Conservation (phyloP, 129 eudicot species). For the Flaveria sonorensis region DNA sequence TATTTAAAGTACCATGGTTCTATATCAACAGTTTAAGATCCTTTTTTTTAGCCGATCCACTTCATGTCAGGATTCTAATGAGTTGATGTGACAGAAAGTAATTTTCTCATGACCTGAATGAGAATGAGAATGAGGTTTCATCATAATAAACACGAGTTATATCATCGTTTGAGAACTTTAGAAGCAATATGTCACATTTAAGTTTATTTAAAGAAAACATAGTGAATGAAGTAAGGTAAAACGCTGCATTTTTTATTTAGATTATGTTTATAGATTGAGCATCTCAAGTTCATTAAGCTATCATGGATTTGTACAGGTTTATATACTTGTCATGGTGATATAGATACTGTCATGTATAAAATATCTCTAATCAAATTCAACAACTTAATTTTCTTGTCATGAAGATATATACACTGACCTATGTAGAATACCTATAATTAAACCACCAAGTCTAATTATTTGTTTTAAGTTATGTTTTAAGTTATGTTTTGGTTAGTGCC, state of each 20-base stretch:
- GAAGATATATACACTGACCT: background rate
- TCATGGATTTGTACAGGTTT: background rate
- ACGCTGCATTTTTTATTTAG: background rate
- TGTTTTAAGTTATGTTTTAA: no score
- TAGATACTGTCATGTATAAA: background rate
- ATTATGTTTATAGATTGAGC: background rate
- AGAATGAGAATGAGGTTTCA: background rate
- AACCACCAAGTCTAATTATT: background rate
- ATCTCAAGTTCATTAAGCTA: background rate
- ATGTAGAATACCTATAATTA: background rate
- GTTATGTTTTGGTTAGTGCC: conserved; percentile 29
- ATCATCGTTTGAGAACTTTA: background rate
- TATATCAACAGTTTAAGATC: background rate
- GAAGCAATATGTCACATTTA: background rate
- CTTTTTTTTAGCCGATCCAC: background rate
- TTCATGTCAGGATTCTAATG: background rate
- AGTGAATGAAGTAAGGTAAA: background rate
- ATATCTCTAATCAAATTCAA: background rate
- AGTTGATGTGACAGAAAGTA: background rate
- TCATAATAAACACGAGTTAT: background rate
- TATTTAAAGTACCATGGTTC: background rate
- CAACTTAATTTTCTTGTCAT: background rate
- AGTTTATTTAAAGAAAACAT: background rate
- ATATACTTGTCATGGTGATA: background rate
- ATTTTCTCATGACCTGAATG: background rate